Evolutionary conservation across 2,329 filamentous ascomycete genomes (phyloP).

Genomic region (Sclerotinia nivalis): DNA sequence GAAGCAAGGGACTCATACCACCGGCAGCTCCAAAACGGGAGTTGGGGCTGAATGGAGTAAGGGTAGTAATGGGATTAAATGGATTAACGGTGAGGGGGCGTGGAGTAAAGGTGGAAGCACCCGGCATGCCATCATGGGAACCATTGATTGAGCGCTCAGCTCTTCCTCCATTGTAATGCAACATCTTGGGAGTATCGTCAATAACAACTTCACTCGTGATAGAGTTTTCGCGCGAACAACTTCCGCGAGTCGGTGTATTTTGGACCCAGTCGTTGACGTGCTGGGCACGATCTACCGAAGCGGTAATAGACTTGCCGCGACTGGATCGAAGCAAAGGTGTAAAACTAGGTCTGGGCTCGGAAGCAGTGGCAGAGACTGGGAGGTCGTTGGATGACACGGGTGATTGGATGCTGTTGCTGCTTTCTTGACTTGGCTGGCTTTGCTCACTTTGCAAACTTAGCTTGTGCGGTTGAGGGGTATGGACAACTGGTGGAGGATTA

Average conservation of each 20-base stretch:
- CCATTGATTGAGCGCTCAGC: not conserved
- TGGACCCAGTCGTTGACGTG: constrained; percentile 30
- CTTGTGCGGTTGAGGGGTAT: constrained; percentile 9
- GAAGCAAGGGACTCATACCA: constrained; percentile 29
- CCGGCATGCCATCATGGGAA: not conserved
- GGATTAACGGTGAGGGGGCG: constrained; percentile 24
- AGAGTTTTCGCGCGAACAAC: not conserved
- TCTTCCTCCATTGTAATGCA: not conserved
- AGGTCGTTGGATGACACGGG: not conserved
- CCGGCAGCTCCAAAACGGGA: constrained; percentile 8
- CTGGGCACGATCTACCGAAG: constrained; percentile 26
- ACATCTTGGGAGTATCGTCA: constrained; percentile 17
- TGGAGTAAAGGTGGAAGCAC: not conserved
- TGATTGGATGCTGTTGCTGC: not conserved
- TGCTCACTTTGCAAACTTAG: not conserved
- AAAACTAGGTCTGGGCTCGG: constrained; percentile 23
- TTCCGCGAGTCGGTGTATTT: constrained; percentile 23
- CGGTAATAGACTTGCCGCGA: constrained; percentile 29
- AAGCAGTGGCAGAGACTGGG: constrained; percentile 25
- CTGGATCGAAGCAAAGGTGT: constrained; percentile 32
- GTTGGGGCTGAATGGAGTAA: constrained; percentile 21
- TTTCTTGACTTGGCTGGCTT: not conserved
- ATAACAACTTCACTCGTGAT: not conserved
- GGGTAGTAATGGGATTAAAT: constrained; percentile 20
- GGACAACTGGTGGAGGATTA: constrained; percentile 3